These are phyloP conservation scores for Tricholoma furcatifolium DNA, from an alignment of 768 basidiomycete species.

Conservation along the genomic window DNA sequence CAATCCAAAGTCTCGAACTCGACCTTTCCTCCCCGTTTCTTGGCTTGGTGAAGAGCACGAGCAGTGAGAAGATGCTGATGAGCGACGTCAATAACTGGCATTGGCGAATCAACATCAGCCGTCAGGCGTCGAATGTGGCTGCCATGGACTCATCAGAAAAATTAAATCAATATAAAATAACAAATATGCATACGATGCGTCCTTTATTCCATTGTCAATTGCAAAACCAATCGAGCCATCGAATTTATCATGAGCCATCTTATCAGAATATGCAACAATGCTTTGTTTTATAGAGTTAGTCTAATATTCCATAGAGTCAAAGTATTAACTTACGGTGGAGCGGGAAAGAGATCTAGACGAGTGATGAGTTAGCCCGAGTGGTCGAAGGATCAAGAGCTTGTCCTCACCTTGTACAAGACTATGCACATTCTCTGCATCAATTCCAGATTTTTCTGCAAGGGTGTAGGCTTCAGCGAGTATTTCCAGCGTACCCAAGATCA, in stretches of 20 bases:
- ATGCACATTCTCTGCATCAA: conserved; percentile 60
- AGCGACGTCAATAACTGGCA: conserved; percentile 71
- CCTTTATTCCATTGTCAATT: conserved; percentile 87
- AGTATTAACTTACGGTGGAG: conserved; percentile 44
- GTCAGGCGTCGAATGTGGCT: conserved; percentile 73
- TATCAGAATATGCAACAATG: conserved; percentile 55
- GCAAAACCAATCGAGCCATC: conserved; percentile 74
- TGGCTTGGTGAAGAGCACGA: conserved; percentile 61
- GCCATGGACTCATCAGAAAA: conserved; percentile 3
- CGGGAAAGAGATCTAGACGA: conserved; percentile 61
- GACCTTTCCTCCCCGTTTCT: conserved; percentile 42
- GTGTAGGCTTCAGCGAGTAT: conserved; percentile 83
- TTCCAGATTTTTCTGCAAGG: conserved; percentile 80
- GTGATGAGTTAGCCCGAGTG: not conserved
- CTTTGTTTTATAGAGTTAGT: conserved; percentile 26
- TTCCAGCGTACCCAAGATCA: conserved; percentile 77
- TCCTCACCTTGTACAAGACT: conserved; percentile 54
- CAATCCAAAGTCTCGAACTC: conserved; percentile 70
- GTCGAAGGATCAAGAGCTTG: conserved; percentile 2
- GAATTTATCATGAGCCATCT: conserved; percentile 74
- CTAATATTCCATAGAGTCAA: not conserved
- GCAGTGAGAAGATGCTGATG: conserved; percentile 80
- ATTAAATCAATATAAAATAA: not conserved
- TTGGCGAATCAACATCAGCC: conserved; percentile 61
- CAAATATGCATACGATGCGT: conserved; percentile 57